Base-by-base conservation (phyloP, 1,284 basidiomycete species). In the Cryptococcus jaspeensis region DNA sequence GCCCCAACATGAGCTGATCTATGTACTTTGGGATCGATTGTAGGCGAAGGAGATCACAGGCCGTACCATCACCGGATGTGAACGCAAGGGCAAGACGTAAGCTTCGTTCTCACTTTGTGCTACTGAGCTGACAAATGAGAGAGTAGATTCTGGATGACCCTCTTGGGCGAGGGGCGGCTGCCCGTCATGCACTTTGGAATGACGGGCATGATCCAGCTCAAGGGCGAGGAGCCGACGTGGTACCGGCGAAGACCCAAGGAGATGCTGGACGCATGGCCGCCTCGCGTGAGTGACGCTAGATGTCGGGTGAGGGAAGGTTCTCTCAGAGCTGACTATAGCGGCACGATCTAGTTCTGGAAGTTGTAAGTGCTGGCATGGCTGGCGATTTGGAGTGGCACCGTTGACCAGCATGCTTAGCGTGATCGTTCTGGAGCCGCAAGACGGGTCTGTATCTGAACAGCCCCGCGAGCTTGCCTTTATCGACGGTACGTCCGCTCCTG, bases 181-280 rank as follows among this genome's bases (percentile, higher is more conserved):
- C 88, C 88, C 3, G 85, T 90, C 5, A 78, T 90, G 56, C 88
- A 90, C 70, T 88, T 90, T 64, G 89, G 89, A 2, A 90, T 90
- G 89, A 90, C 88, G 2, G 88, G 89, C 9, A 77, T 86, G 84
- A 79, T 91, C 38, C 85, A 88, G 78, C 87, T 87, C 60, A 55
- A 72, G 71, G 89, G 88, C 1, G 76, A 82, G 60, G 76, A 81
- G 25, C 81, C 86, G 1, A 81, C 82, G 5, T 84, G 85, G 72
- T 91, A 92, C 73, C 82, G 82, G 58, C 81, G 83, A 54, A 79
- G 80, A 13, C 82, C 84, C 2, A 81, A 81, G 53, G 81, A 82
- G 43, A 74, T 76, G 5, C 73, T 78, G 3, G 77, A 80, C 5
- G 78, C 79, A 12, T 92, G 90, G 90, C 90, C 90, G n/a, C 88